Evolutionary conservation across 345 rosid genomes (phyloP).

Genomic region (Alliaria petiolata): DNA sequence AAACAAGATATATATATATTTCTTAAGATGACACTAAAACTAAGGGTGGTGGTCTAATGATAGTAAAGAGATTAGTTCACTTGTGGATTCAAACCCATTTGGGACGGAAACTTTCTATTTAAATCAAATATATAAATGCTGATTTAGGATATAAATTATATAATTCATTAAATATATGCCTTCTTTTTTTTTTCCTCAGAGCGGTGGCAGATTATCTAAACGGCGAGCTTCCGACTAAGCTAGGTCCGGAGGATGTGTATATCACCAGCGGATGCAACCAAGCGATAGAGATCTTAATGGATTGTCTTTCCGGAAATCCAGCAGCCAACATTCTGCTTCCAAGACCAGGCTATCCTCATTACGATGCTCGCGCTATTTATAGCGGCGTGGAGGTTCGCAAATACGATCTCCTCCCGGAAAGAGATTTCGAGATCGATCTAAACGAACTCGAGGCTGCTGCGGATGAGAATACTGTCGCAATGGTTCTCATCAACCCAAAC

Average conservation of each 20-base stretch:
- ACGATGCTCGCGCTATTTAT: conserved; percentile 27
- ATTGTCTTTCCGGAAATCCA: conserved; percentile 36
- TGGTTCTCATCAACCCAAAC: conserved; percentile 46
- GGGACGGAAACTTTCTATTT: too few species aligned
- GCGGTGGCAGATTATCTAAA: conserved; percentile 45
- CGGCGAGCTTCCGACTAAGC: conserved; percentile 33
- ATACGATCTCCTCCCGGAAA: conserved; percentile 44
- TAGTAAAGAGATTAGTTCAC: too few species aligned
- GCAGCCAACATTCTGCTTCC: conserved; percentile 43
- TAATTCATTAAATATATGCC: neutral
- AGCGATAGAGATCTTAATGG: conserved; percentile 41
- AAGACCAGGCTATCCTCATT: conserved; percentile 32
- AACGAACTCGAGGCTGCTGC: conserved; percentile 39
- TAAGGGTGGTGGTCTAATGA: too few species aligned
- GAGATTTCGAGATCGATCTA: conserved; percentile 54
- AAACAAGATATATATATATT: too few species aligned
- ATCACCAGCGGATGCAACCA: conserved; percentile 47
- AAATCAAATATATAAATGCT: too few species aligned
- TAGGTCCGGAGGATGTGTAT: conserved; percentile 44
- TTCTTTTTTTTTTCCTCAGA: conserved; percentile 1
- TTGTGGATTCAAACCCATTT: too few species aligned
- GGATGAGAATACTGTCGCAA: conserved; percentile 49
- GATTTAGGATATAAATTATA: too few species aligned
- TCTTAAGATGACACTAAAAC: too few species aligned
- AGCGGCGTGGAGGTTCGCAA: conserved; percentile 35